These are phyloP conservation scores for Lichtheimia ornata DNA, from an alignment of 371 early-diverging fungal genomes.

Conservation along the genomic window DNA sequence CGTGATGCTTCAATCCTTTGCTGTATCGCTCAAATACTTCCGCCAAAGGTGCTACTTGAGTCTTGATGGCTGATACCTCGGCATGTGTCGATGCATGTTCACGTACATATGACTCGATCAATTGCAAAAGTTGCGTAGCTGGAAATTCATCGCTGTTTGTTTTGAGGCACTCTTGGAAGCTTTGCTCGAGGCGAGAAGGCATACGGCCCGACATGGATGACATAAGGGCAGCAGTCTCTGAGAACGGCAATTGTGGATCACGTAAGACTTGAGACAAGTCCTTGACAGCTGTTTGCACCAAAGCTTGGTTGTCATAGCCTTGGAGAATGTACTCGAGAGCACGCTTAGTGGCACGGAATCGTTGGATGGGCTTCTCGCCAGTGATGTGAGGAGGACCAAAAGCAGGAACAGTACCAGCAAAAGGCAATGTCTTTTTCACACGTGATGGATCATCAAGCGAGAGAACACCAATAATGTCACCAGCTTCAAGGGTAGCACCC, in stretches of 20 bases:
- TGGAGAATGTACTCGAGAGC: conserved; percentile 78
- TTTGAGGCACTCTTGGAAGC: conserved; percentile 51
- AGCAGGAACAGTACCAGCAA: conserved; percentile 82
- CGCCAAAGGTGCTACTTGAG: conserved; percentile 66
- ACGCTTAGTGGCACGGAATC: conserved; percentile 63
- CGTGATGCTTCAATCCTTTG: conserved; percentile 77
- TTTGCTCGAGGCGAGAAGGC: conserved; percentile 71
- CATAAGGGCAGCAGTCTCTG: conserved; percentile 79
- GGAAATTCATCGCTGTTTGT: conserved; percentile 69
- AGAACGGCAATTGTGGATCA: conserved; percentile 83
- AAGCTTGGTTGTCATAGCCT: conserved; percentile 85
- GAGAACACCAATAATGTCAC: conserved; percentile 92
- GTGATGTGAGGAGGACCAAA: conserved; percentile 75
- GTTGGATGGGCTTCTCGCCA: conserved; percentile 86
- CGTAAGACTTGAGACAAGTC: conserved; percentile 74
- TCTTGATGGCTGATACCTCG: conserved; percentile 64
- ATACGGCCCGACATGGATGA: conserved; percentile 88
- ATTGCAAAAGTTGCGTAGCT: conserved; percentile 63
- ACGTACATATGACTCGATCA: conserved; percentile 62
- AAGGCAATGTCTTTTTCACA: conserved; percentile 88
- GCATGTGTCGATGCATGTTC: conserved; percentile 57
- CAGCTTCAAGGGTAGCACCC: conserved; percentile 83
- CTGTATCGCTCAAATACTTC: conserved; percentile 70
- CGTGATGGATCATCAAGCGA: conserved; percentile 91
- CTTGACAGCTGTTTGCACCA: conserved; percentile 69